These are phyloP conservation scores for Antarctomyces pellizariae DNA, from an alignment of 495 filamentous ascomycete species.

Conservation along the genomic window DNA sequence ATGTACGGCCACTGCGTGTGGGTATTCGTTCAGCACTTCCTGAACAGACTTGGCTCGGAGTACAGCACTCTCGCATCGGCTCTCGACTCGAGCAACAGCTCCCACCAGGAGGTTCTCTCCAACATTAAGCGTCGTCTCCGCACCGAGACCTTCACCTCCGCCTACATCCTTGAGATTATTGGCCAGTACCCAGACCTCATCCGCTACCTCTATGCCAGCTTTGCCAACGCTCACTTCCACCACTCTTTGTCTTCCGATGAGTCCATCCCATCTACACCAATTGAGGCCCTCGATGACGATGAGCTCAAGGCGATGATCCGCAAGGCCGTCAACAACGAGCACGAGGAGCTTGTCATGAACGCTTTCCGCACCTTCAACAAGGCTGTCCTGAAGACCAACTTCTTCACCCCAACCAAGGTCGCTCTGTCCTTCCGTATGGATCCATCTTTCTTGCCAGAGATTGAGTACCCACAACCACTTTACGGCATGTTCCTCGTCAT, in stretches of 20 bases:
- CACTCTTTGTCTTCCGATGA: constrained; percentile 52
- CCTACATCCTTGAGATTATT: constrained; percentile 95
- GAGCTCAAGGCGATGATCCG: constrained; percentile 64
- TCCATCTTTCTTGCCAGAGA: constrained; percentile 63
- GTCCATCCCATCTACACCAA: constrained; percentile 43
- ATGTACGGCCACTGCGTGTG: constrained; percentile 93
- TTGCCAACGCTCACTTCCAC: constrained; percentile 76
- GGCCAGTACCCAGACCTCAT: constrained; percentile 73
- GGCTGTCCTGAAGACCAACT: constrained; percentile 87
- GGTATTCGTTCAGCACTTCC: constrained; percentile 92
- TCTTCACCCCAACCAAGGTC: constrained; percentile 97
- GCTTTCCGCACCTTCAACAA: constrained; percentile 92
- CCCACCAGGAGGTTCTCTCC: constrained; percentile 72
- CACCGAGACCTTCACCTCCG: constrained; percentile 90
- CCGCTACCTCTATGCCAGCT: constrained; percentile 70
- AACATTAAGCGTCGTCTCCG: constrained; percentile 91
- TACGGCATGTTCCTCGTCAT: constrained; percentile 98
- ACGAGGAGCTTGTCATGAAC: constrained; percentile 93
- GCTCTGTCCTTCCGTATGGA: constrained; percentile 90
- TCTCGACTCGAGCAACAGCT: constrained; percentile 55
- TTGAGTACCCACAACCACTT: constrained; percentile 82
- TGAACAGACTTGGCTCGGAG: constrained; percentile 83
- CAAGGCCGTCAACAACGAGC: constrained; percentile 66
- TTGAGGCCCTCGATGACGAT: constrained; percentile 57
- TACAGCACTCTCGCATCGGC: constrained; percentile 70